Percentiles rank a stretch among this genome's conserved stretches.
Evolutionary conservation across 805 yeast species (phyloP).

Genomic region (Pichia membranifaciens): DNA sequence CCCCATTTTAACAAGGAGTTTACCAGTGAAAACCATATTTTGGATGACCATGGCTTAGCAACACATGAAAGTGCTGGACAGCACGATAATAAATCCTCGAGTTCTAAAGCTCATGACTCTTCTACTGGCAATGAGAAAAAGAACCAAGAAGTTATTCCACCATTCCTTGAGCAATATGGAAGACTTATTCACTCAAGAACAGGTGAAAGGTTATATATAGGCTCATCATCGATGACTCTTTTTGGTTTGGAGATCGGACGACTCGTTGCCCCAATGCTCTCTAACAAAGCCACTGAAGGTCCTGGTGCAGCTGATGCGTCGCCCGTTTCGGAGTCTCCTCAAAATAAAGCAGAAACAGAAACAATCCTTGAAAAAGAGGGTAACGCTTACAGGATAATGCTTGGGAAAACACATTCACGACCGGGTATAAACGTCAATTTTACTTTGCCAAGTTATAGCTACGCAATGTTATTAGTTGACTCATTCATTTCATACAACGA

Average conservation of each 20-base stretch:
- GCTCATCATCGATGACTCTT: slow-evolving; percentile 77
- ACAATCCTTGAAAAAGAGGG: slow-evolving; percentile 70
- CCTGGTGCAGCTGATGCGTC: slow-evolving; percentile 14
- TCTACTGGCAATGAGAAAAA: slow-evolving; percentile 6
- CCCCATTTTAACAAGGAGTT: no score
- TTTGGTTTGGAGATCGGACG: slow-evolving; percentile 75
- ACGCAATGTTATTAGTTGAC: slow-evolving; percentile 69
- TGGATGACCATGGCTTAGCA: no score
- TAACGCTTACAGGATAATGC: slow-evolving; percentile 63
- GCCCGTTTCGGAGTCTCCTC: not conserved
- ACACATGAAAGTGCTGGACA: no score
- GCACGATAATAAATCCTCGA: no score
- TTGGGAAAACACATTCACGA: slow-evolving; percentile 61
- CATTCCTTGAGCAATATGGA: slow-evolving; percentile 66
- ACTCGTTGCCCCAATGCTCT: slow-evolving; percentile 25
- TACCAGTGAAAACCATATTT: no score
- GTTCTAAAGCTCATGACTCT: no score
- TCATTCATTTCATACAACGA: slow-evolving; percentile 74
- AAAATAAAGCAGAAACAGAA: not conserved
- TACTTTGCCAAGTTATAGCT: slow-evolving; percentile 68
- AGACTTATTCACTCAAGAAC: slow-evolving; percentile 67
- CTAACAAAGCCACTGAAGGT: slow-evolving; percentile 8
- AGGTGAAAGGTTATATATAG: slow-evolving; percentile 71
- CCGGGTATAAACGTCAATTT: slow-evolving; percentile 67
- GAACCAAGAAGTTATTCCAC: slow-evolving; percentile 54